phyloP scores from a whole-genome alignment of 2,329 filamentous ascomycete genomes.

The Biscogniauxia sp. region DNA sequence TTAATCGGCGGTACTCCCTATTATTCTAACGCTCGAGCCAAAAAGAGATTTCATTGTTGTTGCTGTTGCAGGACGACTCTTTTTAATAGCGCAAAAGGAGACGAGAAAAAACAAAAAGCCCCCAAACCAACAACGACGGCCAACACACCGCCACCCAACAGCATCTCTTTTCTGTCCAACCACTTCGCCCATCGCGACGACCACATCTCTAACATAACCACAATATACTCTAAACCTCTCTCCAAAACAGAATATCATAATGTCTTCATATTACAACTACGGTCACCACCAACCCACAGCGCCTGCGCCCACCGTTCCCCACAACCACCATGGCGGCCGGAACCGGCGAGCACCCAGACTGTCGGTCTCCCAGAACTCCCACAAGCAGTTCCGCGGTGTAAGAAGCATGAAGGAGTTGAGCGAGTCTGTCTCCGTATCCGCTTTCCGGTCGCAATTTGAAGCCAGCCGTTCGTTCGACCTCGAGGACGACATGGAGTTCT shows the following conservation, averaged over 20 bases:
- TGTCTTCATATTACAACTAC: constrained; percentile 66
- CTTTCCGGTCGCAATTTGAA: constrained; percentile 86
- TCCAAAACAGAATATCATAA: constrained; percentile 35
- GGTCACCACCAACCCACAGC: constrained; percentile 58
- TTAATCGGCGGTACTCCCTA: neutral
- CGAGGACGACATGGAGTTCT: constrained; percentile 95
- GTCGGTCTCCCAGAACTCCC: constrained; percentile 75
- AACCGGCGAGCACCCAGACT: constrained; percentile 81
- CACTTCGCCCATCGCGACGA: constrained; percentile 13
- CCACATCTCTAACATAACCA: constrained; percentile 7
- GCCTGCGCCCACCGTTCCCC: constrained; percentile 54
- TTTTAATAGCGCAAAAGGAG: constrained; percentile 17
- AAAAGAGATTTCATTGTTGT: constrained; percentile 12
- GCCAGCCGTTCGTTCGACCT: constrained; percentile 91
- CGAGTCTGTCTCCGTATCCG: constrained; percentile 71
- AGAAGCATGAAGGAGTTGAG: constrained; percentile 83
- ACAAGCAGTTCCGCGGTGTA: constrained; percentile 83
- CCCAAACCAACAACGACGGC: constrained; percentile 10
- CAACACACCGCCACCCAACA: constrained; percentile 15
- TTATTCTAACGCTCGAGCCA: constrained; percentile 1
- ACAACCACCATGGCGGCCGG: constrained; percentile 80
- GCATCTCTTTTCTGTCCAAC: constrained; percentile 7
- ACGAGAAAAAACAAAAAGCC: constrained; percentile 4
- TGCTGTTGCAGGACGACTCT: constrained; percentile 6
- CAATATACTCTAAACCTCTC: constrained; percentile 15